Evolutionary conservation across 192 early-diverging fungal species (phyloP), one percentile per base, ranked within the genome.

Genomic region (Coemansia pectinata): DNA sequence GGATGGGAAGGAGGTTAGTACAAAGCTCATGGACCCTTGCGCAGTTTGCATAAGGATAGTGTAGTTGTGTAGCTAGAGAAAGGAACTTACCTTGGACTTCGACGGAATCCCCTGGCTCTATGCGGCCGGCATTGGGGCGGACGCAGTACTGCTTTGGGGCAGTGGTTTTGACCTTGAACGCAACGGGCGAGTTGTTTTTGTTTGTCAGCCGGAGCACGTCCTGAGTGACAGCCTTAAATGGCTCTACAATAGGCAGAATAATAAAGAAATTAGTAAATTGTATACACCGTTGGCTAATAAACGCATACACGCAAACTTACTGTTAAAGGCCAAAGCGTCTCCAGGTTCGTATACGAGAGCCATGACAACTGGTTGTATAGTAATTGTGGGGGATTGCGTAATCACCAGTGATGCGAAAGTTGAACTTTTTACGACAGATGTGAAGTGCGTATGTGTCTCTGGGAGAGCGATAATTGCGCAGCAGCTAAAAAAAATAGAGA

Each of bases 81-180:
- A 47, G 8, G 34, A 65, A 65, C 62, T 79, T 89, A 91, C 91
- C 86, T 84, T 94, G 90, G 9, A 99, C 88, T 53, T 93, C 88
- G 47, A 91, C 72, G 11, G 85, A 76, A 10, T 82, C 65, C 21
- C 89, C 83, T 5, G 96, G 86, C 27, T 86, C 86, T 62, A 99
- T 88, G 40, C 87, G 80, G 15, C 95, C 96, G 31, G 91, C 88
- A 77, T 97, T 99, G 47, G 97, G 96, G 21, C 94, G 87, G 40
- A 99, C 97, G 74, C 94, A 97, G 79, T 96, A 99, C 68, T 94
- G 91, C 83, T 94, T 96, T 41, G 97, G 97, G 2, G 97, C 97
- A 9, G 97, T 99, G 17, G 97, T 99, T 70, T 99, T 99, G 74
- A 99, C 93, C 76, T 99, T 98, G 88, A 96, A 99, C n/a, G 93